Evolutionary conservation across 345 rosid genomes (phyloP).

Genomic region (Ceriops zippeliana): DNA sequence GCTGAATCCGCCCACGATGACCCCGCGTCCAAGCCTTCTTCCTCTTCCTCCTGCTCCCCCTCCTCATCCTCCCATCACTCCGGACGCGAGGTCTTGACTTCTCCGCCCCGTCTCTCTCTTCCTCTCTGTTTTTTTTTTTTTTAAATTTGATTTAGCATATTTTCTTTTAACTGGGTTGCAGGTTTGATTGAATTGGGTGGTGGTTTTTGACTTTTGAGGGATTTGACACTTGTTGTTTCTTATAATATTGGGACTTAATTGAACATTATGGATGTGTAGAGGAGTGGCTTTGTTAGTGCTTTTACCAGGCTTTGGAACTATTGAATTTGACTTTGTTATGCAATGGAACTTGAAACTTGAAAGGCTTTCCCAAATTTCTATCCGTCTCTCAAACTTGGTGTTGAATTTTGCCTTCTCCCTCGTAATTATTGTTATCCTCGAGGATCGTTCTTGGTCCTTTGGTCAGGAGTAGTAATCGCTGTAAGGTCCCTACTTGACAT

Average conservation of each 20-base stretch:
- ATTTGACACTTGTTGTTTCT: no score
- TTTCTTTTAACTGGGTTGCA: background rate
- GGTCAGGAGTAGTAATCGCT: no score
- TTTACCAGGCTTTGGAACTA: background rate
- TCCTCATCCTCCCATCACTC: conserved; percentile 59
- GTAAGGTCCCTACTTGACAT: no score
- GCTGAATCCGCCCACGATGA: conserved; percentile 44
- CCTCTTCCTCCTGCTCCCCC: conserved; percentile 42
- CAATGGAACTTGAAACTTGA: background rate
- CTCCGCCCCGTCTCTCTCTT: background rate
- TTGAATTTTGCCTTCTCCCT: no score
- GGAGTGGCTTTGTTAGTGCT: no score
- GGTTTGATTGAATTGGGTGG: no score
- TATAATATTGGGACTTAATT: no score
- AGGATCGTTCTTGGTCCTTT: no score
- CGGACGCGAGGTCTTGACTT: conserved; percentile 66
- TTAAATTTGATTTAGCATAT: background rate
- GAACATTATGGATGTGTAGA: no score
- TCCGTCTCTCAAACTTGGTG: no score
- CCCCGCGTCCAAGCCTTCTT: conserved; percentile 53
- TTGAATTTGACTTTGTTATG: background rate
- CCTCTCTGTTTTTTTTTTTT: background rate
- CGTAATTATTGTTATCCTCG: no score
- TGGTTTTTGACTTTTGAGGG: no score
- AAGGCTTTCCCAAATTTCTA: background rate